Conservation (phyloP, 306 rosid species). For the Quercus suber region DNA sequence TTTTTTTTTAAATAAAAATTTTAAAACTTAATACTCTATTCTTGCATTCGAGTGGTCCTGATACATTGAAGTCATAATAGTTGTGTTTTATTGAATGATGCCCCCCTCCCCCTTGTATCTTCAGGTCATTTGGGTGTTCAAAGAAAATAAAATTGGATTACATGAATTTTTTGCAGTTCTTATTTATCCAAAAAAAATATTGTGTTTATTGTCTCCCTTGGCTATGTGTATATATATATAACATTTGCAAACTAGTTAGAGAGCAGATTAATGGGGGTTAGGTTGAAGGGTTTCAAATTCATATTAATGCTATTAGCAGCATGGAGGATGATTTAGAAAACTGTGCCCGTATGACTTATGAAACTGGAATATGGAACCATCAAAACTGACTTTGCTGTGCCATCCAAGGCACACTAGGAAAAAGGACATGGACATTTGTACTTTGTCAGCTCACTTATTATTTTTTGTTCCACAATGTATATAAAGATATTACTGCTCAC, state of each 20-base stretch:
- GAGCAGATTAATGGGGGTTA: not conserved
- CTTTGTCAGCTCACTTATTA: not conserved
- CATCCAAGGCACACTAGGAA: not conserved
- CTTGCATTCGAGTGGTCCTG: not conserved
- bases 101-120: not conserved
- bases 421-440: not conserved
- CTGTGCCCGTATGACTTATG: not conserved
- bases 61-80: not conserved
- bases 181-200: not conserved
- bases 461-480: not conserved
- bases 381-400: no score
- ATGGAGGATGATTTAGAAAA: not conserved
- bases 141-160: not conserved
- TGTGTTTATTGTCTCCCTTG: no score
- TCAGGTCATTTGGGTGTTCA: not conserved
- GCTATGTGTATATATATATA: no score
- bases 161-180: not conserved
- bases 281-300: not conserved
- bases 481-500: not conserved
- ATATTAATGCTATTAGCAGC: not conserved
- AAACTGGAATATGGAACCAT: not conserved
- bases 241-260: not conserved
- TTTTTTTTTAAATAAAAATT: not conserved
- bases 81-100: not conserved
- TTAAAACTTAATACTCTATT: not conserved